Conservation (phyloP, 139 green algal genomes). For the Edaphochlamys debaryana region DNA sequence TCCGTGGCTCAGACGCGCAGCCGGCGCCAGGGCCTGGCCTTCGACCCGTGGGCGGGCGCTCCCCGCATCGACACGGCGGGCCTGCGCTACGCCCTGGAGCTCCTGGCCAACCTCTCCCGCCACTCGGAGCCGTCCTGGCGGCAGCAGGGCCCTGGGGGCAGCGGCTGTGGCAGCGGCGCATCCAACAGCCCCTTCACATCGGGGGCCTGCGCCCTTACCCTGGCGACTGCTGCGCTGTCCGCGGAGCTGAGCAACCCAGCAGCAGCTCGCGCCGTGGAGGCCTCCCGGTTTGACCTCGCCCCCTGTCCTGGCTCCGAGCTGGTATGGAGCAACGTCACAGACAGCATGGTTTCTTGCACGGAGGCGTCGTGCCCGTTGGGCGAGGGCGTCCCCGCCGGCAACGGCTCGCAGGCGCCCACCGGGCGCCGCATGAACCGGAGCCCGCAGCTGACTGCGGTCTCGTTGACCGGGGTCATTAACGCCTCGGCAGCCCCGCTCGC, state of each 20-base stretch:
- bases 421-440: background rate
- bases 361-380: background rate
- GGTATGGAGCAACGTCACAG: background rate
- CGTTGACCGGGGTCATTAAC: background rate
- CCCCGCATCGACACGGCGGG: background rate
- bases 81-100: constrained; percentile 2
- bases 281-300: too few relatives aligned
- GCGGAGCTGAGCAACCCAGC: too few relatives aligned
- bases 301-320: constrained; percentile 2
- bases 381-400: background rate
- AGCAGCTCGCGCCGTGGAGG: too few relatives aligned
- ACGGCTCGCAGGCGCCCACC: background rate
- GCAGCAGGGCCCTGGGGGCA: background rate
- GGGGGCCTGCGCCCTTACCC: too few relatives aligned
- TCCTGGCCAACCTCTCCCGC: background rate
- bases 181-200: too few relatives aligned
- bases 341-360: background rate
- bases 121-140: background rate
- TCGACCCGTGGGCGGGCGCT: background rate
- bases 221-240: too few relatives aligned
- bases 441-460: background rate
- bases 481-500: background rate
- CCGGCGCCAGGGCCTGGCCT: background rate
- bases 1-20: background rate
- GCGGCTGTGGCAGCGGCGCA: too few relatives aligned